These are phyloP conservation scores for Aurinia saxatilis DNA, from an alignment of 345 rosid genomes.

Conservation along the genomic window DNA sequence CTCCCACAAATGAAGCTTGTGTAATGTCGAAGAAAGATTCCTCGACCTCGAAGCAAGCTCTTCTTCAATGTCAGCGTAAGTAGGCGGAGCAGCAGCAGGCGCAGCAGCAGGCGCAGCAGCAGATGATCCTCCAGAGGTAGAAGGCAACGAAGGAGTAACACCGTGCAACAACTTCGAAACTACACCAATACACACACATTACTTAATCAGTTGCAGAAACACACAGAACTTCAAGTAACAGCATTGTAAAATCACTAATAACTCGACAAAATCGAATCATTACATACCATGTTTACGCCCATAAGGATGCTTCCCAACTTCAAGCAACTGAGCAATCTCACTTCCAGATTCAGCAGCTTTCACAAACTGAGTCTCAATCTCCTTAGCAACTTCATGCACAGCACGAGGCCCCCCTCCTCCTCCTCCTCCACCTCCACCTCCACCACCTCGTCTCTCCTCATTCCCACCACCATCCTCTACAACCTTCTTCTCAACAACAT, in stretches of 20 bases:
- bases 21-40: slow-evolving; percentile 86
- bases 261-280: background rate
- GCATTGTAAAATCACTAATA: background rate
- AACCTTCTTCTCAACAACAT: slow-evolving; percentile 80
- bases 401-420: slow-evolving; percentile 39
- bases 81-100: slow-evolving; percentile 28
- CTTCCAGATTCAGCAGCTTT: slow-evolving; percentile 77
- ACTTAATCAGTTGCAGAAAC: background rate
- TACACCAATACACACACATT: slow-evolving; percentile 25
- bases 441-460: slow-evolving; percentile 27
- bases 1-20: slow-evolving; percentile 86
- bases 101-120: slow-evolving; percentile 21
- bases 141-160: slow-evolving; percentile 47
- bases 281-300: slow-evolving; percentile 67
- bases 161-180: slow-evolving; percentile 63
- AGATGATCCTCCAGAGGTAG: slow-evolving; percentile 49
- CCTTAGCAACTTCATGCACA: slow-evolving; percentile 50
- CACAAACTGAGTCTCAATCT: slow-evolving; percentile 62
- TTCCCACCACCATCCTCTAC: slow-evolving; percentile 45
- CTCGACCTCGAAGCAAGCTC: slow-evolving; percentile 60
- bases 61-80: slow-evolving; percentile 50
- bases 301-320: slow-evolving; percentile 74
- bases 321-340: slow-evolving; percentile 83
- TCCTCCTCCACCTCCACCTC: slow-evolving; percentile 15
- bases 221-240: background rate